Percentiles rank a stretch among this genome's conserved stretches.
Conservation (phyloP, 1,139 yeast genomes). For the Eremothecium sinecaudum region DNA sequence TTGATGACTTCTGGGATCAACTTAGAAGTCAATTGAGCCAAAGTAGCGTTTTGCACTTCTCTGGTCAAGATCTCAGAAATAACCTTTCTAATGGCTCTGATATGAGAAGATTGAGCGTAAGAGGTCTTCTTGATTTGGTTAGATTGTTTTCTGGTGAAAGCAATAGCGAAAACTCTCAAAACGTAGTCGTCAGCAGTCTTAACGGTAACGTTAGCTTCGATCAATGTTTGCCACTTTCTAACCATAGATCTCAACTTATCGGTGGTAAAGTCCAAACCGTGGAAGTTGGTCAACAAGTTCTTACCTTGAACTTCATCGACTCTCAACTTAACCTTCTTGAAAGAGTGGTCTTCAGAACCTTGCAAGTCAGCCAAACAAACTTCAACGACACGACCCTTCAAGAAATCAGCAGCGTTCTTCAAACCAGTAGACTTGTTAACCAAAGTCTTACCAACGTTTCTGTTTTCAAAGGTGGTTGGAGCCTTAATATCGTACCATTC, state of each 20-base stretch:
- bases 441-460: slow-evolving; percentile 89
- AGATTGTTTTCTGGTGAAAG: slow-evolving; percentile 84
- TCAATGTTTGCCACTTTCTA: slow-evolving; percentile 89
- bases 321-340: slow-evolving; percentile 82
- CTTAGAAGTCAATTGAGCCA: slow-evolving; percentile 80
- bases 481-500: slow-evolving; percentile 95
- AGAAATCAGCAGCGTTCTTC: slow-evolving; percentile 84
- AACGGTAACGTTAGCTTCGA: slow-evolving; percentile 85
- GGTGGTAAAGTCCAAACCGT: slow-evolving; percentile 85
- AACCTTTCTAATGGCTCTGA: slow-evolving; percentile 80
- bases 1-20: slow-evolving; percentile 87
- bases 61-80: slow-evolving; percentile 78
- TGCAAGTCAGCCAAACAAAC: slow-evolving; percentile 83
- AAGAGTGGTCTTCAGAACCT: slow-evolving; percentile 87
- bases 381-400: slow-evolving; percentile 85
- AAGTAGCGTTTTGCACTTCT: slow-evolving; percentile 75
- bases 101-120: slow-evolving; percentile 83
- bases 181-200: slow-evolving; percentile 89
- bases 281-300: slow-evolving; percentile 90
- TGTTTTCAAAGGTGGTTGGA: slow-evolving; percentile 88
- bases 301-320: slow-evolving; percentile 91
- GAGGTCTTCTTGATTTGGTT: slow-evolving; percentile 87
- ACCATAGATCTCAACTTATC: slow-evolving; percentile 86
- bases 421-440: slow-evolving; percentile 92
- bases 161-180: slow-evolving; percentile 80